Evolutionary conservation across 2,329 filamentous ascomycete species (phyloP), one percentile per base, ranked within the genome.

Genomic region (Cytospora mali): DNA sequence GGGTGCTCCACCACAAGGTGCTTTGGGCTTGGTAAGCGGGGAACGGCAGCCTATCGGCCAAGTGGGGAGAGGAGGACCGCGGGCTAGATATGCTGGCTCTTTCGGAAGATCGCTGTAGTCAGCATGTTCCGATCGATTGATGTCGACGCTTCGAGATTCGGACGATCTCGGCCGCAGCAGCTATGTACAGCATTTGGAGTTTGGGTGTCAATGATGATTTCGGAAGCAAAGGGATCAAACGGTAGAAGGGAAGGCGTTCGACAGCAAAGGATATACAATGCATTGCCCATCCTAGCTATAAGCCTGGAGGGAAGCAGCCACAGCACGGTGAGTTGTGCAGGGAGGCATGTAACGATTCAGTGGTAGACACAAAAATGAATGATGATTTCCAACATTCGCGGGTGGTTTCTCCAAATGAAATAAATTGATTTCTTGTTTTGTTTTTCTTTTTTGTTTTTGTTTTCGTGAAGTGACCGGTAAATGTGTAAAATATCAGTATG

Each of bases 1-100:
- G 95, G 71, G 84, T 94, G 64, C 78, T 99, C 73, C 92, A 93
- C 68, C 91, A 95, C 76, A 96, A 96, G 81, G 84, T 88, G 60
- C 77, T 87, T 49, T 87, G 84, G 84, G 80, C 84, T 64, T 87
- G 82, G 82, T 85, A 75, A 61, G 61, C 5, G 33, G 46, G 50
- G 18, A 21, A 42, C 21, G 53, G 46, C 46, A 27, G 3, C 9
- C n/a, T n/a, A n/a, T n/a, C n/a, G n/a, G n/a, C n/a, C n/a, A n/a
- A n/a, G n/a, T n/a, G n/a, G n/a, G n/a, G n/a, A n/a, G n/a, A n/a
- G n/a, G 5, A n/a, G 14, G 31, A 25, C 13, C 6, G 28, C 6
- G 33, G 33, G 33, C 11, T 11, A 35, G n/a, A n/a, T n/a, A n/a
- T n/a, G n/a, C n/a, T n/a, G n/a, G n/a, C n/a, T n/a, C n/a, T n/a